Evolutionary conservation across 768 basidiomycete genomes (phyloP), one percentile per base, ranked within the genome.

Genomic region (Coprinellus aureogranulatus): DNA sequence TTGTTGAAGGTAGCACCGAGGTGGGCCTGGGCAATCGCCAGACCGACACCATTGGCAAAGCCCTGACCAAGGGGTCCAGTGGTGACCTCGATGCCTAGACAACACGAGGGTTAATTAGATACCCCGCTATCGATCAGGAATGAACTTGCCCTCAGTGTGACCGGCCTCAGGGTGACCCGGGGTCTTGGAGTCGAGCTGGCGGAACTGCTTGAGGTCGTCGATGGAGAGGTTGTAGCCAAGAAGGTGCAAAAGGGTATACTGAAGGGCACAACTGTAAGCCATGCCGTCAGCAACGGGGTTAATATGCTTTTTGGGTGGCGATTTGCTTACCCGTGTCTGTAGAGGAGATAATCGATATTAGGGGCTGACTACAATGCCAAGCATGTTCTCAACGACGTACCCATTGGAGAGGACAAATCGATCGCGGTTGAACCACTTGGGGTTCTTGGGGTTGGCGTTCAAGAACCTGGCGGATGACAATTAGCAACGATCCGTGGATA

Each of bases 331-430:
- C 86, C 90, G 69, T 92, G 90, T 61, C 90, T 91, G 51, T 4
- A 53, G 60, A 14, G 14, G 6, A 34, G 46, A 42, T 56, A 53
- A 57, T 50, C 58, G 53, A 62, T 59, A 31, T 42, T 12, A 46
- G 41, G 55, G 20, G 16, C 14, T 44, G 16, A 18, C 5, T 39
- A 50, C 42, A 42, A 26, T 30, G 41, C 44, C 22, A 31, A 20
- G 12, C n/a, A 46, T 44, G 16, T 28, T 25, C 57, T 40, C 50
- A 22, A n/a, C 41, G 10, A 75, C 88, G 63, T 73, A 94, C 86
- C 94, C 94, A 68, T 96, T 96, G 62, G 94, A 97, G 63, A 97
- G 86, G 59, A 98, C 94, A 66, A 96, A 98, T 74, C 94, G 88
- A 79, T 97, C 94, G 60, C 95, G 89, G 77, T 95, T 96, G 77